Evolutionary conservation across 2,329 filamentous ascomycete genomes (phyloP).

Genomic region (Tolypocladium pustulatum): DNA sequence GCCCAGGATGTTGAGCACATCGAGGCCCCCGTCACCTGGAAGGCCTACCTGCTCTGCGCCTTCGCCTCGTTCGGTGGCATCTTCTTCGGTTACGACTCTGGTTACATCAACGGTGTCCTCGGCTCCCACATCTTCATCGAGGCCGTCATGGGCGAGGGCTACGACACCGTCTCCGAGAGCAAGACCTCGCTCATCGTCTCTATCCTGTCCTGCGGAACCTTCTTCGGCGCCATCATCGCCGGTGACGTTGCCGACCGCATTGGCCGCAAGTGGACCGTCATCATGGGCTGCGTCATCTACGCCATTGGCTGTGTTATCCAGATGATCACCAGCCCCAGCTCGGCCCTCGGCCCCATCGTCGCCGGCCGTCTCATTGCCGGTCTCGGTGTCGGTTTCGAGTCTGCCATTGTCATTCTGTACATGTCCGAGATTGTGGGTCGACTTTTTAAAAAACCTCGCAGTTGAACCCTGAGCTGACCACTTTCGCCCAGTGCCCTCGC

Average conservation of each 20-base stretch:
- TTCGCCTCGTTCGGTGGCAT: conserved; percentile 64
- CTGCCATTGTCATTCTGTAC: conserved; percentile 72
- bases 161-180: conserved; percentile 23
- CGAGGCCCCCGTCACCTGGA: conserved; percentile 58
- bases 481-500: conserved; percentile 38
- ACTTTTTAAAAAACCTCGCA: not conserved
- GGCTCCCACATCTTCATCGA: conserved; percentile 40
- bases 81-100: conserved; percentile 72
- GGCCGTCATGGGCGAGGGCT: conserved; percentile 33
- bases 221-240: conserved; percentile 67
- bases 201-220: conserved; percentile 68
- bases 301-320: conserved; percentile 58
- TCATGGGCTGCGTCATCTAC: conserved; percentile 63
- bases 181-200: conserved; percentile 54
- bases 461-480: not conserved
- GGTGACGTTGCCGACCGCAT: conserved; percentile 69
- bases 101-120: conserved; percentile 60
- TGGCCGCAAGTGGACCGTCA: conserved; percentile 63
- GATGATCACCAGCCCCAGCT: conserved; percentile 36
- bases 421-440: conserved; percentile 66
- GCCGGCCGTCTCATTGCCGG: conserved; percentile 67
- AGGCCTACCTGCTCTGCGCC: conserved; percentile 59
- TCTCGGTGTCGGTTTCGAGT: conserved; percentile 71
- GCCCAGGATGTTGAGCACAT: conserved; percentile 46
- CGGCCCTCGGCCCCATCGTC: conserved; percentile 52